Conservation (phyloP, 2,329 filamentous ascomycete genomes). For the Blastomyces percursus region DNA sequence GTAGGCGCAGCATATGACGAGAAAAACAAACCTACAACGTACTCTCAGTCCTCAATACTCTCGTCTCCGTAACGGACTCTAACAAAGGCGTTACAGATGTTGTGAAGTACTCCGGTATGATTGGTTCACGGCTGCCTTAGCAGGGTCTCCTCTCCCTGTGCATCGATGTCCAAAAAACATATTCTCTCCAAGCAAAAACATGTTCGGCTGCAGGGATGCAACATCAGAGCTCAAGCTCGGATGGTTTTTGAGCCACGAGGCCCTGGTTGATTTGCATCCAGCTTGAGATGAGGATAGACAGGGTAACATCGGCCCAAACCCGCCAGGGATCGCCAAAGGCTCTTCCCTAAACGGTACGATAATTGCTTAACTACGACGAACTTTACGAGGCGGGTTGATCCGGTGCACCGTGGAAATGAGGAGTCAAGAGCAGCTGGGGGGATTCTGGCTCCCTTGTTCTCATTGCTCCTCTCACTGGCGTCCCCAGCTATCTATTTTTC, state of each 20-base stretch:
- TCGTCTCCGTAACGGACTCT: no score
- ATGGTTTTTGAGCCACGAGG: not conserved
- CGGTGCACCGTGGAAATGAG: not conserved
- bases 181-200: not conserved
- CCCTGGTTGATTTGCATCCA: not conserved
- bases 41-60: no score
- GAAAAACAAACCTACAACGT: not conserved
- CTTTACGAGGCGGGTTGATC: not conserved
- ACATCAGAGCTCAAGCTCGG: not conserved
- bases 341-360: not conserved
- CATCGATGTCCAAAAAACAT: not conserved
- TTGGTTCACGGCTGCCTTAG: no score
- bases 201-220: not conserved
- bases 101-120: not conserved
- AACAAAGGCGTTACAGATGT: no score
- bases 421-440: not conserved
- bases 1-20: not conserved
- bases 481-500: not conserved
- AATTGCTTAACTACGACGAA: not conserved
- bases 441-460: not conserved
- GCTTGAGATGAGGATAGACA: not conserved
- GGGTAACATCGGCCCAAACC: conserved; percentile 1
- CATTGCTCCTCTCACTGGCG: not conserved
- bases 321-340: not conserved
- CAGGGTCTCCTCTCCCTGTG: not conserved